Conservation (phyloP, 2,329 filamentous ascomycete species). For the Immersiporthe knoxdaviesiana region DNA sequence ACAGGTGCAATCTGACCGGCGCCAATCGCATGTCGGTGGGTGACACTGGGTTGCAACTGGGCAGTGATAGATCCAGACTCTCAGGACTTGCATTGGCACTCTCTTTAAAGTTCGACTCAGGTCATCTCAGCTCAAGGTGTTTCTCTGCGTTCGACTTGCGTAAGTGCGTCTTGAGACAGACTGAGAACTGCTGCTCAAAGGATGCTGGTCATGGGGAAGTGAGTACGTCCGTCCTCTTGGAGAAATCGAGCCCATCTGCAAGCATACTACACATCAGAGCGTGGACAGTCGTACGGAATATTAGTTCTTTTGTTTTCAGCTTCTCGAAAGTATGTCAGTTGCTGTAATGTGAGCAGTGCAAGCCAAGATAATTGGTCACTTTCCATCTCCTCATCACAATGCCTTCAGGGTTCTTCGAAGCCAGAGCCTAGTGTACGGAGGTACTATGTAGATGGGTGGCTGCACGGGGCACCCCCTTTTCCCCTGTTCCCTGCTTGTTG, state of each 20-base stretch:
- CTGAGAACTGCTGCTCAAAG: background rate
- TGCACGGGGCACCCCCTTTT: constrained; percentile 3
- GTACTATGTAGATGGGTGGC: no score
- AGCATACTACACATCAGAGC: background rate
- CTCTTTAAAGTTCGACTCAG: background rate
- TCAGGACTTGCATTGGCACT: background rate
- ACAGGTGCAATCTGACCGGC: background rate
- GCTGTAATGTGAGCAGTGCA: no score
- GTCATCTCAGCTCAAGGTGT: background rate
- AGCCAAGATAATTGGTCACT: no score
- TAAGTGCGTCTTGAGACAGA: background rate
- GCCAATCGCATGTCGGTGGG: no score
- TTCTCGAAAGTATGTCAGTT: no score
- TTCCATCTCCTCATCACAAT: no score
- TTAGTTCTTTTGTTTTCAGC: no score
- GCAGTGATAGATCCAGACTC: background rate
- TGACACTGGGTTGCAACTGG: no score
- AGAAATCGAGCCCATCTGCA: background rate
- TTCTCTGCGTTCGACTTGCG: background rate
- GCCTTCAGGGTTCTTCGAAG: no score
- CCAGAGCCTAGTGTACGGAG: no score
- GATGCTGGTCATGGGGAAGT: background rate
- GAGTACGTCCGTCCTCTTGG: background rate
- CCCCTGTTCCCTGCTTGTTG: background rate
- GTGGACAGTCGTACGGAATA: no score